Evolutionary conservation across 495 filamentous ascomycete genomes (phyloP).

Genomic region (Talaromyces adpressus): DNA sequence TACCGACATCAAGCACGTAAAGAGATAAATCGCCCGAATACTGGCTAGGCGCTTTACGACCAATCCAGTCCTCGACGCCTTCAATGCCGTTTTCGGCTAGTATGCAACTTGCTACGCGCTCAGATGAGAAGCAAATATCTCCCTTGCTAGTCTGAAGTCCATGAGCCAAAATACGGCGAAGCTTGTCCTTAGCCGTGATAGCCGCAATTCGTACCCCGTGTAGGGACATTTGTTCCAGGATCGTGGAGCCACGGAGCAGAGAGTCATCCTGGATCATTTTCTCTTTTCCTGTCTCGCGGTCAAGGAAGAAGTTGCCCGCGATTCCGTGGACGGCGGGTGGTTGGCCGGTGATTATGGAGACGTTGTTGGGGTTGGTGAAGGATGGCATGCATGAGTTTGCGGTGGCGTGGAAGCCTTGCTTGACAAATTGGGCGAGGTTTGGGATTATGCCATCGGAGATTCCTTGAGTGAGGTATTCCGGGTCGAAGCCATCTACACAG

Average conservation of each 20-base stretch:
- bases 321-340: constrained; percentile 19
- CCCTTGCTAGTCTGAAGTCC: constrained; percentile 11
- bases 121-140: constrained; percentile 19
- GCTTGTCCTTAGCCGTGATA: constrained; percentile 25
- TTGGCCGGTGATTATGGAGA: constrained; percentile 19
- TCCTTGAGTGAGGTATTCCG: constrained; percentile 14
- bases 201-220: constrained; percentile 20
- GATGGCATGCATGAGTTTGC: constrained; percentile 20
- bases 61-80: constrained; percentile 15
- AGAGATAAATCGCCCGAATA: constrained; percentile 24
- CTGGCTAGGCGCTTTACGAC: constrained; percentile 13
- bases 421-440: constrained; percentile 9
- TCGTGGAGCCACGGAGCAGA: constrained; percentile 16
- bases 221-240: constrained; percentile 18
- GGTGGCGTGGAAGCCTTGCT: constrained; percentile 16
- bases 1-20: constrained; percentile 21
- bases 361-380: constrained; percentile 20
- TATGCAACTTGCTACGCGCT: constrained; percentile 11
- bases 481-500: constrained; percentile 24
- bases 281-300: constrained; percentile 18
- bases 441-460: constrained; percentile 19
- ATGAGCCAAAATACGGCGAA: constrained; percentile 15
- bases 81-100: not conserved
- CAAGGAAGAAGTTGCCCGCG: constrained; percentile 21
- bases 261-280: constrained; percentile 19